Conservation (phyloP, 441 rosid species). For the Geranium incanum region DNA sequence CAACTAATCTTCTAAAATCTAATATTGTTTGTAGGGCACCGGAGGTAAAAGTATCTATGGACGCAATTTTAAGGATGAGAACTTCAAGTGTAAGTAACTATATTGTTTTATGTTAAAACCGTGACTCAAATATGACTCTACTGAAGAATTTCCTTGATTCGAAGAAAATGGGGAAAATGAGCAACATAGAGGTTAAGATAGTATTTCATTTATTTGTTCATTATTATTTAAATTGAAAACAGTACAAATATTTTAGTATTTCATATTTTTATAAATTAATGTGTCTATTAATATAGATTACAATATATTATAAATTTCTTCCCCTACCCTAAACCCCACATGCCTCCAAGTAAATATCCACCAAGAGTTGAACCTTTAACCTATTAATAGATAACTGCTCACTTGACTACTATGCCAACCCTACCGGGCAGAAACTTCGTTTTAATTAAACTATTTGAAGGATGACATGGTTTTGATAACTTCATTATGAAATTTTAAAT, state of each 20-base stretch:
- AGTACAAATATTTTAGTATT: not conserved
- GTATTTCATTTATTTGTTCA: not conserved
- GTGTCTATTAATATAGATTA: no score
- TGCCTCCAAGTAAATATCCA: no score
- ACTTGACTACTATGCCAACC: no score
- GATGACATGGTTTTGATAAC: not conserved
- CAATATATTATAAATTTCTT: no score
- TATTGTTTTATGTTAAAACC: constrained; percentile 2
- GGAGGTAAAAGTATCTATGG: constrained; percentile 99
- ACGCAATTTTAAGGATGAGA: constrained; percentile 91
- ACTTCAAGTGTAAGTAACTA: constrained; percentile 76
- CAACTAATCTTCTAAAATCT: constrained; percentile 18
- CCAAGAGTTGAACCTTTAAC: no score
- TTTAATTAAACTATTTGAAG: not conserved
- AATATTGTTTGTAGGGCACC: constrained; percentile 67
- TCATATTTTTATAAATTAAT: not conserved
- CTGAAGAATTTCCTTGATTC: not conserved
- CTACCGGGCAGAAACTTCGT: not conserved
- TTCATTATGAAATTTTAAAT: constrained; percentile 19
- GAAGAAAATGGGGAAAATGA: not conserved
- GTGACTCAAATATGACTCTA: not conserved
- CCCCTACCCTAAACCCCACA: no score
- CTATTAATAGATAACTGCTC: no score
- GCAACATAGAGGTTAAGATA: not conserved
- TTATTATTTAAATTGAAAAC: not conserved